Conservation (phyloP, 108 stramenopile species). For the Mediolabrus comicus region DNA sequence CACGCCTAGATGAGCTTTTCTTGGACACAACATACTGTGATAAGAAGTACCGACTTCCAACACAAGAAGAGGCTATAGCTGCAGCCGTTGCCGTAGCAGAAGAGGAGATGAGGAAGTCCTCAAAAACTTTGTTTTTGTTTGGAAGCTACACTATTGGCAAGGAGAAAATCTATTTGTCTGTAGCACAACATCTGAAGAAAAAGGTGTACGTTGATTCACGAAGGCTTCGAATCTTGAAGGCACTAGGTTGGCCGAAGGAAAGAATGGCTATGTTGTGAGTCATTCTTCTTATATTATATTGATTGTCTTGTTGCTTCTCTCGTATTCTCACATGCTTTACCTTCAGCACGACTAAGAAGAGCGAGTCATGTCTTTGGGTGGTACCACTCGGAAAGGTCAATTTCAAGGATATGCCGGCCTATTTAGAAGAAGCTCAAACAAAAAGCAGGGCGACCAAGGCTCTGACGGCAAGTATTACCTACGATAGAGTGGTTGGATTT, state of each 20-base stretch:
- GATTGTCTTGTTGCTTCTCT: no score
- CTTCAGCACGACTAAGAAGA: background rate
- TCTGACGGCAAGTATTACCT: slow-evolving; percentile 47
- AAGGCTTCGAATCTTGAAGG: slow-evolving; percentile 65
- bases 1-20: slow-evolving; percentile 54
- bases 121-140: slow-evolving; percentile 77
- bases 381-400: slow-evolving; percentile 82
- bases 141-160: slow-evolving; percentile 95
- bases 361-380: slow-evolving; percentile 63
- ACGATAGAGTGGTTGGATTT: slow-evolving; percentile 62
- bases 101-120: slow-evolving; percentile 45
- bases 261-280: slow-evolving; percentile 56
- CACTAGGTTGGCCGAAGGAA: slow-evolving; percentile 69
- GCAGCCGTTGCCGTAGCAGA: slow-evolving; percentile 54
- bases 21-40: slow-evolving; percentile 78
- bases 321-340: no score
- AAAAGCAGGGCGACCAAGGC: slow-evolving; percentile 42
- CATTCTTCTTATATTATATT: no score
- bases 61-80: slow-evolving; percentile 51
- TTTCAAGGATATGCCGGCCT: slow-evolving; percentile 74
- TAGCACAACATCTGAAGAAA: slow-evolving; percentile 61
- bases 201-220: slow-evolving; percentile 84
- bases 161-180: slow-evolving; percentile 86
- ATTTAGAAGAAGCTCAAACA: slow-evolving; percentile 54
- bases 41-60: slow-evolving; percentile 51